phyloP scores from a whole-genome alignment of 2,329 filamentous ascomycete species.

The Grosmannia penicillata region DNA sequence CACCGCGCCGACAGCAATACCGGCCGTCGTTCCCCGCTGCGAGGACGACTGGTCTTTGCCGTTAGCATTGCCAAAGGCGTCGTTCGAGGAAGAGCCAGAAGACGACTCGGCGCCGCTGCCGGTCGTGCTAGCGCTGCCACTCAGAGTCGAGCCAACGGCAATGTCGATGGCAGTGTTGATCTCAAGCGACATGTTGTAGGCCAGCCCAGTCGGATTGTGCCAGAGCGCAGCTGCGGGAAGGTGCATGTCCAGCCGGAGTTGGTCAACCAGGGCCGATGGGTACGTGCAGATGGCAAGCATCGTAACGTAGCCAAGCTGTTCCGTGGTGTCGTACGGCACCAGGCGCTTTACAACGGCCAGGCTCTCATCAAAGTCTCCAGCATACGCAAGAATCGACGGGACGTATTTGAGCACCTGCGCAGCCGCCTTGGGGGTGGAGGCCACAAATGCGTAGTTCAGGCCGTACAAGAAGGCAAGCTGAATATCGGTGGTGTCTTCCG shows the following conservation, averaged over 20 bases:
- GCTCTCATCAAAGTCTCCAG: conserved; percentile 34
- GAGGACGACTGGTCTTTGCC: conserved; percentile 38
- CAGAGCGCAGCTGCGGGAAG: conserved; percentile 63
- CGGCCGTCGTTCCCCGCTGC: conserved; percentile 46
- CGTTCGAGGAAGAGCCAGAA: conserved; percentile 15
- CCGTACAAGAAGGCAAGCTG: conserved; percentile 73
- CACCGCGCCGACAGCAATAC: conserved; percentile 63
- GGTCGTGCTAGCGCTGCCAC: conserved; percentile 21
- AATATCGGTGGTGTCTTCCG: conserved; percentile 54
- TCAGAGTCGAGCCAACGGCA: conserved; percentile 26
- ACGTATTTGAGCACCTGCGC: conserved; percentile 75
- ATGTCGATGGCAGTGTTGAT: conserved; percentile 77
- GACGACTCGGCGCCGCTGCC: conserved; percentile 10
- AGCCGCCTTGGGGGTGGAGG: conserved; percentile 53
- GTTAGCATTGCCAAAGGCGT: conserved; percentile 20
- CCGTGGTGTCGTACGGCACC: conserved; percentile 59
- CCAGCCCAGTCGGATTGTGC: conserved; percentile 49
- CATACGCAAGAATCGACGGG: conserved; percentile 54
- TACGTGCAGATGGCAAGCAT: conserved; percentile 59
- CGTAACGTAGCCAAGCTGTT: conserved; percentile 60
- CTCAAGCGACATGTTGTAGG: conserved; percentile 58
- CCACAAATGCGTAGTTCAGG: conserved; percentile 76
- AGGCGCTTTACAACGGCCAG: conserved; percentile 56
- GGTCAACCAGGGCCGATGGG: conserved; percentile 52
- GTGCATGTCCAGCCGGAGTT: conserved; percentile 53